phyloP scores from a whole-genome alignment of 1,284 basidiomycete genomes.

The Somion occarium region DNA sequence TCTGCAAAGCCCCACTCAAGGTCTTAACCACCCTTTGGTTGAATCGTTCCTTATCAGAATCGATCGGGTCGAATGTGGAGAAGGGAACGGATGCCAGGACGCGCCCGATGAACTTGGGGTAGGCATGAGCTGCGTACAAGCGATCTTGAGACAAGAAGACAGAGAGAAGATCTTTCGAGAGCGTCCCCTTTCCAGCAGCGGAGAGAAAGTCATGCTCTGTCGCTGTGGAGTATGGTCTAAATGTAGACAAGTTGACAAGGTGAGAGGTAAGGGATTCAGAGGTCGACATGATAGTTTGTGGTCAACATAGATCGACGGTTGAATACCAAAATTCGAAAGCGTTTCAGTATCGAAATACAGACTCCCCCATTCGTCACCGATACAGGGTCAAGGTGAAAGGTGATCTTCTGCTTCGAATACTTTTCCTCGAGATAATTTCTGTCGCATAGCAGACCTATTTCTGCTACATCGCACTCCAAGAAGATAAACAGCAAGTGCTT shows the following conservation, averaged over 20 bases:
- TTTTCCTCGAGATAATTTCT: no score
- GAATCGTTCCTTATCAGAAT: conserved; percentile 29
- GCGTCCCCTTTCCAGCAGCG: conserved; percentile 44
- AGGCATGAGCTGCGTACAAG: conserved; percentile 65
- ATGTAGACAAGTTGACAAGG: conserved; percentile 33
- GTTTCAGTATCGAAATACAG: no score
- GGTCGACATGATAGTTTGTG: background rate
- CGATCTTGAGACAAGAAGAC: conserved; percentile 65
- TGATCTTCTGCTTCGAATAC: no score
- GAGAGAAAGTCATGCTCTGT: conserved; percentile 53
- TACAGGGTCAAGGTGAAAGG: no score
- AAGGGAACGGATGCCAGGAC: conserved; percentile 52
- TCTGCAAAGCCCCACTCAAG: conserved; percentile 48
- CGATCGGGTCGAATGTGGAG: conserved; percentile 28
- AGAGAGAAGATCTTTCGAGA: conserved; percentile 42
- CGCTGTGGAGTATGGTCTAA: conserved; percentile 39
- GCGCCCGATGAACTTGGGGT: conserved; percentile 56
- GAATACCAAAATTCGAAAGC: background rate
- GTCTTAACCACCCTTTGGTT: conserved; percentile 44
- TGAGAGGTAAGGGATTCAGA: conserved; percentile 22
- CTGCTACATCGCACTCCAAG: no score
- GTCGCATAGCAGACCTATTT: no score
- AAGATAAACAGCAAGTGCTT: no score
- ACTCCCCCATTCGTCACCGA: no score
- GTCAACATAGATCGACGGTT: background rate